Base-by-base conservation (phyloP, 2,329 filamentous ascomycete species). In the Apiospora aurea region DNA sequence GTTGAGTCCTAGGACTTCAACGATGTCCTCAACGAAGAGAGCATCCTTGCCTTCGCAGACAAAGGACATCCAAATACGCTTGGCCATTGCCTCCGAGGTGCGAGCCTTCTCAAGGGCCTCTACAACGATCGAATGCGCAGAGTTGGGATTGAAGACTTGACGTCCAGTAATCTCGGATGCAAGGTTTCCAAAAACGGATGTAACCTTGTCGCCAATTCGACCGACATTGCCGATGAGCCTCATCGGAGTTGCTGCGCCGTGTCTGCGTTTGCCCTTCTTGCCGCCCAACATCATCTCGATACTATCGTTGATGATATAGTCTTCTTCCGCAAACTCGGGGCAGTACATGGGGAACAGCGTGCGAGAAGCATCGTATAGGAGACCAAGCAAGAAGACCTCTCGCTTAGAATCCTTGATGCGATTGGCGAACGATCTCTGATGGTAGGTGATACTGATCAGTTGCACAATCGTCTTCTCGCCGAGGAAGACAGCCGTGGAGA, bases 1-100 rank as follows among this genome's bases (percentile, higher is more conserved):
- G 7, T 89, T 89, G 0, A 89, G 84, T 2, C 96, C 96, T 72
- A 99, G 91, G 13, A 98, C 96, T 80, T 98, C 96, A 43, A 91
- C 80, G 49, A 99, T 88, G 79, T 99, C 96, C 5, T 97, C 94
- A 11, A 89, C 82, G 76, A 89, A 94, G 11, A 99, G 86, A 0
- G 92, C 86, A 53, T 98, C 94, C 72, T 91, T 91, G 77, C 94
- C 95, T 82, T 98, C 96, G 4, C 96, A 90, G 1, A 97, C 96
- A 80, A 98, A 97, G 0, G 95, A 98, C 94, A 98, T 97, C 96
- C 96, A 98, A 74, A 98, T 92, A 78, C 96, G 93, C 76, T 91
- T 92, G n/a, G 94, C 95, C 72, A 98, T 85, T n/a, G 96, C 96
- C 81, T 98, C 95, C 0, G 95, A 94, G 8, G 94, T 93, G 73